Base-by-base conservation (phyloP, 2,329 filamentous ascomycete species). In the Beauveria sp. region DNA sequence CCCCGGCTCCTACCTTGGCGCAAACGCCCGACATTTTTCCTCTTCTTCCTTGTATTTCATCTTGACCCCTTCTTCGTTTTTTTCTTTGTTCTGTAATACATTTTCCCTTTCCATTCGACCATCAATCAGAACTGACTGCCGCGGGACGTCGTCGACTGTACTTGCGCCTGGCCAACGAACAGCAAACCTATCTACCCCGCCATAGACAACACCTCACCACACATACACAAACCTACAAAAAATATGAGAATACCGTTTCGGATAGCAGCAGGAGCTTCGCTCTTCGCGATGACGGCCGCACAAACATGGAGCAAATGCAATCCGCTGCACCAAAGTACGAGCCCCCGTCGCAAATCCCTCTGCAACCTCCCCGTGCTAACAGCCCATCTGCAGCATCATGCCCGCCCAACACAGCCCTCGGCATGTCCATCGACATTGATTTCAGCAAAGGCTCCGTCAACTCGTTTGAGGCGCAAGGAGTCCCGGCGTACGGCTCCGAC, bases 371-470 rank as follows among this genome's bases (percentile, higher is more conserved):
- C 28, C 20, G 42, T n/a, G 45, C 64, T 63, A 55, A 65, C 57
- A 40, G 22, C 24, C 26, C 1, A 26, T 18, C 42, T 62, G 66
- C 69, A 79, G 75, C 78, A 77, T 81, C 77, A 63, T 98, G 93
- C 70, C 84, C 89, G 6, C 73, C 90, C 58, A 80, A 97, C 72
- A 85, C 90, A 8, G 93, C 92, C 0, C 83, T 98, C 4, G 92
- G 91, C 62, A 90, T 86, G 79, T 83, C 89, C n/a, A 87, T 93
- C 68, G 82, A 85, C 65, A 87, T 95, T 75, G 91, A 97, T 77
- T 96, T 98, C 76, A 88, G 85, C 40, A 79, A 88, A 66, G 90
- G 90, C 64, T 75, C 80, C 34, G 93, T 95, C 54, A 86, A 90
- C 74, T 89, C 90, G 51, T 98, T 97, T 75, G 86, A 83, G 2